Evolutionary conservation across 129 eudicot species (phyloP).

Genomic region (Escallonia rubra): DNA sequence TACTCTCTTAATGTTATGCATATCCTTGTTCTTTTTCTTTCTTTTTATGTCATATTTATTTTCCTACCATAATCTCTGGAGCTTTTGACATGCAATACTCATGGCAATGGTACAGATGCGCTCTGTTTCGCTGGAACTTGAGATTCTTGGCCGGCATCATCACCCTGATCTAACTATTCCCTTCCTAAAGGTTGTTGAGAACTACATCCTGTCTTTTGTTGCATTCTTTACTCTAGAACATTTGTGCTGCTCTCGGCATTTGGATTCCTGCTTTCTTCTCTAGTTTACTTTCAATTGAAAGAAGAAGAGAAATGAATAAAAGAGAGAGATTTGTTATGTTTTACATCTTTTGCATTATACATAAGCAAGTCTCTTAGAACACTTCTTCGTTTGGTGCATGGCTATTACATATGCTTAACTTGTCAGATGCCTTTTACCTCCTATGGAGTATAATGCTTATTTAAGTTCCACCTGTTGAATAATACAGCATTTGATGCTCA

Average conservation of each 20-base stretch:
- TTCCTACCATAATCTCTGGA: not conserved
- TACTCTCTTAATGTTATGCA: not conserved
- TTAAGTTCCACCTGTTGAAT: too few species aligned
- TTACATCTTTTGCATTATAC: not conserved
- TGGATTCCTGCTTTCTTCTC: not conserved
- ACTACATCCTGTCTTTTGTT: not conserved
- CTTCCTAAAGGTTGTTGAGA: slow-evolving; percentile 58
- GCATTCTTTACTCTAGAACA: not conserved
- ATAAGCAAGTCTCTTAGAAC: not conserved
- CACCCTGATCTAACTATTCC: slow-evolving; percentile 81
- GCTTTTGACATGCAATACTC: not conserved
- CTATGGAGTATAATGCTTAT: too few species aligned
- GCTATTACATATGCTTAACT: not conserved
- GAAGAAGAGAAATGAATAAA: not conserved
- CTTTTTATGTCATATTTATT: not conserved
- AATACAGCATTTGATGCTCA: too few species aligned
- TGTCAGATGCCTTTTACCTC: too few species aligned
- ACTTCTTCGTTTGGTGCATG: not conserved
- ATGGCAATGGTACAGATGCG: slow-evolving; percentile 61
- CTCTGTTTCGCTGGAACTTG: slow-evolving; percentile 86
- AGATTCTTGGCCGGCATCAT: slow-evolving; percentile 89
- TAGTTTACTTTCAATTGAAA: not conserved
- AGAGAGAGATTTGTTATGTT: too few species aligned
- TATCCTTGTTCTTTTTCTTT: not conserved
- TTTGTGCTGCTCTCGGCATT: not conserved